A percentile compares a stretch with the other conserved stretches of the same genome.
Evolutionary conservation across 2,329 filamentous ascomycete genomes (phyloP).

Genomic region (Xylaria arbuscula): DNA sequence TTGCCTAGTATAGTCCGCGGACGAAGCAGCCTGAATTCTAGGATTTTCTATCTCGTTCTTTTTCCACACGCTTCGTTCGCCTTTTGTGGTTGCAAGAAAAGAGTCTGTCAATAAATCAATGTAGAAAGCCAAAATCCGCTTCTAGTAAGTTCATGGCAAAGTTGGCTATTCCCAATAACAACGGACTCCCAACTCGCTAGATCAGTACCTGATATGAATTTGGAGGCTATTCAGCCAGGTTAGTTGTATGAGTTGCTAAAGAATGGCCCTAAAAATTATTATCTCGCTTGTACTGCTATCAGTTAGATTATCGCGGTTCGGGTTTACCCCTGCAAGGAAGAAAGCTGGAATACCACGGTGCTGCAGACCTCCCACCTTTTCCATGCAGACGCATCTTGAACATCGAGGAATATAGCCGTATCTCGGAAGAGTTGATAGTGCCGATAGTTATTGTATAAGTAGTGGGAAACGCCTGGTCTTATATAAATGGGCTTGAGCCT

Average conservation of each 20-base stretch:
- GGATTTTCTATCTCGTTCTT: neutral
- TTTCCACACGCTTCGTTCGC: neutral
- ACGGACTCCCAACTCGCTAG: neutral
- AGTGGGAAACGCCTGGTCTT: neutral
- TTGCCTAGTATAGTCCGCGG: neutral
- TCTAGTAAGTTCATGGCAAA: neutral
- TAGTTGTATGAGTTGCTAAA: neutral
- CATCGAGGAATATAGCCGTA: neutral
- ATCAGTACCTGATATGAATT: neutral
- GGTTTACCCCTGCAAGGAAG: neutral
- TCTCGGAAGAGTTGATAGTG: neutral
- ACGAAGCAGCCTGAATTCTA: neutral
- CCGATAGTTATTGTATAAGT: neutral
- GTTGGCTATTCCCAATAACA: neutral
- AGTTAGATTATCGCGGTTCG: neutral
- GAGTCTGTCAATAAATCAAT: neutral
- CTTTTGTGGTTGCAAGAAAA: neutral
- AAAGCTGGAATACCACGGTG: neutral
- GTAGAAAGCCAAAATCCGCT: neutral
- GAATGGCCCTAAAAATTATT: neutral
- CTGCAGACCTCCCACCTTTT: neutral
- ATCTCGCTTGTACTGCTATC: neutral
- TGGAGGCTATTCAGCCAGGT: neutral
- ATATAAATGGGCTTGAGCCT: conserved; percentile 13
- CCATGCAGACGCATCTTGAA: neutral